phyloP scores from a whole-genome alignment of 116 monocot species.

The Iris pallida region DNA sequence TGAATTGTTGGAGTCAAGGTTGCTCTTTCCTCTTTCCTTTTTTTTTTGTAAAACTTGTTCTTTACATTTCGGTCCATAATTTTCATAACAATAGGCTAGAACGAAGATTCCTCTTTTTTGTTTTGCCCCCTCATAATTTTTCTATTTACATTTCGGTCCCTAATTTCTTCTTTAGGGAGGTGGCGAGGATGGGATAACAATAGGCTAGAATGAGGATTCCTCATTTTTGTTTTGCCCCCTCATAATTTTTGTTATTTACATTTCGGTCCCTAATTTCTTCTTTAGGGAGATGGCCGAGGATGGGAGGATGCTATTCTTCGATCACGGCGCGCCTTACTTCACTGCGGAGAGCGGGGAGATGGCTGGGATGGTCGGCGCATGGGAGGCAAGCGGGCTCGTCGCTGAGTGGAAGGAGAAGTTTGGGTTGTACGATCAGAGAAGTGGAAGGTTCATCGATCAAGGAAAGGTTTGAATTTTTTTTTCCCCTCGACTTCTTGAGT shows the following conservation, averaged over 20 bases:
- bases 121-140: not conserved
- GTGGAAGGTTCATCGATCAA: constrained; percentile 33
- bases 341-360: constrained; percentile 36
- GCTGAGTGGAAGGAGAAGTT: constrained; percentile 71
- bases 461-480: constrained; percentile 31
- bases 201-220: too few relatives aligned
- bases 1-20: not conserved
- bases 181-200: constrained; percentile 38
- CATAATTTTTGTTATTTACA: not conserved
- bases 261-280: not conserved
- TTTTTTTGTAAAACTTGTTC: too few relatives aligned
- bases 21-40: not conserved
- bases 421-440: constrained; percentile 39
- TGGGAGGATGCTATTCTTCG: constrained; percentile 61
- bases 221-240: too few relatives aligned
- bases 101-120: too few relatives aligned
- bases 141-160: not conserved
- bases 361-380: constrained; percentile 34
- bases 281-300: constrained; percentile 49
- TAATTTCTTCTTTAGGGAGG: constrained; percentile 29
- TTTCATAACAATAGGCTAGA: too few relatives aligned
- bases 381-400: constrained; percentile 59
- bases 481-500: not conserved
- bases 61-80: too few relatives aligned
- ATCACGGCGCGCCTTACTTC: constrained; percentile 73